Base-by-base conservation (phyloP, 2,329 filamentous ascomycete species). In the Cladorrhinum sp. region DNA sequence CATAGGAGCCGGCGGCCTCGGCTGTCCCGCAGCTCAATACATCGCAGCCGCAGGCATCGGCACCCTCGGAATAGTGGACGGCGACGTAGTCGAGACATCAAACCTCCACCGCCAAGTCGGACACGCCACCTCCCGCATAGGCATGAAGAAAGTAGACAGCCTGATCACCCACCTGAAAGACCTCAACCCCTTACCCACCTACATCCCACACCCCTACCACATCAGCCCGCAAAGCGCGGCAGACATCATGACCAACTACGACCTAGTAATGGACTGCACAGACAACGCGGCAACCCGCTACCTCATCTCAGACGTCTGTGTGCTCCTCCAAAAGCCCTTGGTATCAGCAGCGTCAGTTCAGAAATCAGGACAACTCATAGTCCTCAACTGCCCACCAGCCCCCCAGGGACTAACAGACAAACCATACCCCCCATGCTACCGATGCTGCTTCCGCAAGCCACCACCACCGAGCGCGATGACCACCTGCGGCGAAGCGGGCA, bases 41-140 rank as follows among this genome's bases (percentile, higher is more conserved):
- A 84, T 99, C 1, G 91, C 92, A 9, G 94, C 92, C 21, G 90
- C 95, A 1, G 95, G 95, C 0, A 83, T 97, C 1, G 92, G 93
- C 8, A 90, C 82, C 0, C 75, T 99, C 18, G 93, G 94, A 0
- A 78, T 99, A 7, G 85, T 95, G 23, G 95, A 99, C 72, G 92
- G 90, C 2, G 95, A 99, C 74, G 80, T 80, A 0, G 94, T 99
- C 28, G 95, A 98, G 72, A 77, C 82, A 16, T 96, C 92, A 26
- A 99, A 99, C 72, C 80, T 99, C 14, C 95, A 98, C 77, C 87
- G 95, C 0, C 95, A 99, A 75, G 86, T 98, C 55, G 83, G 92
- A 30, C 94, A 99, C 73, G 82, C 82, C 2, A 90, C 86, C 0
- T 77, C 79, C 2, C 84, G 85, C 56, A 85, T 96, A 3, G 91